Percentiles rank a stretch among this genome's conserved stretches.
Evolutionary conservation across 164 flowering plant genomes (phyloP).

Genomic region (Chimonanthus salicifolius): DNA sequence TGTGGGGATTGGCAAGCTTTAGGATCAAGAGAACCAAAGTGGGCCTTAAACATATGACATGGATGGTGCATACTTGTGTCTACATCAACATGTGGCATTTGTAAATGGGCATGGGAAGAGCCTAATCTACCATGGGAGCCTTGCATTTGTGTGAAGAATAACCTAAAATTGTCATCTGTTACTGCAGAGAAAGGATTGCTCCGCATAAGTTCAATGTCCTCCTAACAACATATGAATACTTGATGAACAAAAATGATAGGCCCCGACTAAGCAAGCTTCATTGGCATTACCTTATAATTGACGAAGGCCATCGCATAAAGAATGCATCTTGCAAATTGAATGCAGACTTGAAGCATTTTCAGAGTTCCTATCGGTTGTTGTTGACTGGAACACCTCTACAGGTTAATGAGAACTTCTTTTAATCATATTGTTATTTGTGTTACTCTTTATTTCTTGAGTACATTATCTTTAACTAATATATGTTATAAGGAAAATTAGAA

Average conservation of each 20-base stretch:
- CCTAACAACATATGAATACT: slow-evolving; percentile 92
- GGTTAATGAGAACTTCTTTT: slow-evolving; percentile 29
- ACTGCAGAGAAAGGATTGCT: slow-evolving; percentile 80
- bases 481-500: no score
- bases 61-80: neutral
- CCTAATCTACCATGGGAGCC: neutral
- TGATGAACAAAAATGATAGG: slow-evolving; percentile 98
- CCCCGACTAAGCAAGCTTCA: slow-evolving; percentile 86
- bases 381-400: slow-evolving; percentile 97
- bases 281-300: slow-evolving; percentile 96
- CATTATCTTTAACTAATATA: no score
- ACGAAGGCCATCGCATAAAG: slow-evolving; percentile 73
- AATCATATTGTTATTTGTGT: neutral
- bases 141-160: neutral
- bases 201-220: slow-evolving; percentile 95
- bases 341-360: slow-evolving; percentile 89
- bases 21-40: neutral
- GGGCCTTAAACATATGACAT: neutral
- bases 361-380: slow-evolving; percentile 83
- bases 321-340: slow-evolving; percentile 97
- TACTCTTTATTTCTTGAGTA: no score
- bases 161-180: slow-evolving; percentile 4
- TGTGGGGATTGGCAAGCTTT: neutral
- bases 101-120: neutral
- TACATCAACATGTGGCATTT: neutral